Conservation (phyloP, 768 basidiomycete genomes). For the Daedaleopsis sinensis region DNA sequence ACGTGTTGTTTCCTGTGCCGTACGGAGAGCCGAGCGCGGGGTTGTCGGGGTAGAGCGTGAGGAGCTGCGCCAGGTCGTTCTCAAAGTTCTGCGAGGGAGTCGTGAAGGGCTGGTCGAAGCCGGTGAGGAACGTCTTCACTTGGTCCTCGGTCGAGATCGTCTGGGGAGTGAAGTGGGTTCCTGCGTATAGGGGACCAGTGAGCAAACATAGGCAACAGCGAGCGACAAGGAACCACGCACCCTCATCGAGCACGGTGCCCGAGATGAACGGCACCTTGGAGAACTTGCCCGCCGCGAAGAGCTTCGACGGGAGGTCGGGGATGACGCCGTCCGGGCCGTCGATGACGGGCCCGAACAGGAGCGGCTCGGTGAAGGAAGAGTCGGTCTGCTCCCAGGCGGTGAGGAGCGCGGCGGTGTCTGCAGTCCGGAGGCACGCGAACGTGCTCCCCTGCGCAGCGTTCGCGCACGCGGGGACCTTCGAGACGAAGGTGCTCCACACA, state of each 20-base stretch:
- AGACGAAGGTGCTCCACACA: background rate
- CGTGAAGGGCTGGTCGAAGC: background rate
- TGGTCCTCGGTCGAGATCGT: conserved; percentile 15
- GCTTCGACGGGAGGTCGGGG: conserved; percentile 41
- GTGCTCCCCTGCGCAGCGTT: background rate
- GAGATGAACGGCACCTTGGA: conserved; percentile 47
- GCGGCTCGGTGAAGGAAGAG: background rate
- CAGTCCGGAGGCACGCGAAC: background rate
- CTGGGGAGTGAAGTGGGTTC: conserved; percentile 39
- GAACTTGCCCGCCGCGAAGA: conserved; percentile 36
- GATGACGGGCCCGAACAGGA: conserved; percentile 37
- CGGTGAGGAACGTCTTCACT: conserved; percentile 5
- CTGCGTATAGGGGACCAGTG: conserved; percentile 27
- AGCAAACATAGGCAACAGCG: too few relatives aligned
- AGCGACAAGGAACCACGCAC: too few relatives aligned
- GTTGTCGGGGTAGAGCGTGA: conserved; percentile 45
- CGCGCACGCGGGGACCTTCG: background rate
- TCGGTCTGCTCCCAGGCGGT: background rate
- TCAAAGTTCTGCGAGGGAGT: background rate
- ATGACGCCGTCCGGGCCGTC: conserved; percentile 45
- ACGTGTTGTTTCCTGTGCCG: conserved; percentile 47
- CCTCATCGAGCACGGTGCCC: conserved; percentile 50
- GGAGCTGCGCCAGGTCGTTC: conserved; percentile 24
- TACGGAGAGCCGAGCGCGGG: conserved; percentile 49
- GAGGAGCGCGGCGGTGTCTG: background rate